Evolutionary conservation across 495 filamentous ascomycete genomes (phyloP), one percentile per base, ranked within the genome.

Genomic region (Aspergillus wentii): DNA sequence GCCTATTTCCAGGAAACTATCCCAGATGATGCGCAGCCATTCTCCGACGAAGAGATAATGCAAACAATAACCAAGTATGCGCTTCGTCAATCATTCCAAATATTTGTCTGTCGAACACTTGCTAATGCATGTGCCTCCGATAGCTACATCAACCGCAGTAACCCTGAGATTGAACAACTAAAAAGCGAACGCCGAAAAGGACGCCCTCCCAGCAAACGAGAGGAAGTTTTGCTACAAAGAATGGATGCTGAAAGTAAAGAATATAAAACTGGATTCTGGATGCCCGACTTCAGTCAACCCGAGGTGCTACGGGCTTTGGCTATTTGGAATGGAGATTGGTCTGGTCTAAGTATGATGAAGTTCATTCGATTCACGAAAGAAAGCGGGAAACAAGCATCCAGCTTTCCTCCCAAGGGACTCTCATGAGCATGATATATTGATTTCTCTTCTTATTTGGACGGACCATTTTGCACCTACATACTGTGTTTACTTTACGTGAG

Each of bases 171-270:
- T 23, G 72, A 76, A 28, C 66, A 76, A 38, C 57, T 92, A 38
- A 82, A 89, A 57, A 79, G 79, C 46, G 75, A 84, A 31, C 81
- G 89, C 9, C 76, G 94, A 16, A 74, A 86, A 26, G 91, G 94
- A 11, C 78, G 92, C 19, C 88, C 94, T 16, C 67, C 89, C 4
- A 85, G 76, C 49, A 75, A 79, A 19, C 76, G 78, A 36, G 88
- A 95, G 52, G 86, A 89, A 56, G 61, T 84, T 4, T 63, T 97
- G 17, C 77, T 73, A 44, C 79, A 89, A 50, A 77, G 79, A 31
- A 79, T 84, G 31, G 69, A 72, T 14, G 64, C 63, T 14, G 86
- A 96, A 46, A 66, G 83, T 48, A 83, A 83, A 52, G 92, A 98
- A 64, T 84, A 86, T 46, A 72, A 78, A 31, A 84, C 81, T 18